Conservation (phyloP, 2,329 filamentous ascomycete species). For the Trichophyton verrucosum region DNA sequence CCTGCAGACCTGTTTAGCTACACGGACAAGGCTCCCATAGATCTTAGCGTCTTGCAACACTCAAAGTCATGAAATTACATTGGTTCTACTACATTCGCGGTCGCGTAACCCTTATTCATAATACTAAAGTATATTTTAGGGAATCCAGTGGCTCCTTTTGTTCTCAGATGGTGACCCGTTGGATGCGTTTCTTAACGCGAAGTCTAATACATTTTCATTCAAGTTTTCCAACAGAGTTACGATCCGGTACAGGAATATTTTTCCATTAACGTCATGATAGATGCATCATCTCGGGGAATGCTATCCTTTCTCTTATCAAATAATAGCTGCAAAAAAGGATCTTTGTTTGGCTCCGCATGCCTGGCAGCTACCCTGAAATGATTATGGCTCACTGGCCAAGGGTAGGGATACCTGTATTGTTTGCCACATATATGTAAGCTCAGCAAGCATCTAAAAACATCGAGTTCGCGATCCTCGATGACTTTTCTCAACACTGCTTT, state of each 20-base stretch:
- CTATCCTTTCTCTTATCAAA: conserved; percentile 24
- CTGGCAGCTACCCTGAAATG: conserved; percentile 24
- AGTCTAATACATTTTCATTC: no score
- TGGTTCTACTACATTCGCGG: not conserved
- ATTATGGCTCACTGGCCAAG: conserved; percentile 24
- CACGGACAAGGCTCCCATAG: not conserved
- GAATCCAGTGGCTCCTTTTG: not conserved
- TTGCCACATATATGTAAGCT: conserved; percentile 21
- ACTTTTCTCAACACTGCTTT: conserved; percentile 22
- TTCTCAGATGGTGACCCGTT: not conserved
- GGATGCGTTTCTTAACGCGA: no score
- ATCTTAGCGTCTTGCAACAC: no score
- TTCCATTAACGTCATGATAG: conserved; percentile 18
- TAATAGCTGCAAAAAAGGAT: conserved; percentile 24
- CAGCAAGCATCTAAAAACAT: conserved; percentile 23
- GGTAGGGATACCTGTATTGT: conserved; percentile 22
- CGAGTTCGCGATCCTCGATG: conserved; percentile 25
- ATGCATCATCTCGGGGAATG: conserved; percentile 16
- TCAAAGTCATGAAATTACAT: not conserved
- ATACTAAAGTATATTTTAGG: no score
- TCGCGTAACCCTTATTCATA: no score
- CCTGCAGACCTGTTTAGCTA: not conserved
- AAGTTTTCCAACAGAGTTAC: not conserved
- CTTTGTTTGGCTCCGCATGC: conserved; percentile 15
- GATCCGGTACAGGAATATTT: conserved; percentile 10